Base-by-base conservation (phyloP, 345 rosid genomes). In the Arabis hirsuta region DNA sequence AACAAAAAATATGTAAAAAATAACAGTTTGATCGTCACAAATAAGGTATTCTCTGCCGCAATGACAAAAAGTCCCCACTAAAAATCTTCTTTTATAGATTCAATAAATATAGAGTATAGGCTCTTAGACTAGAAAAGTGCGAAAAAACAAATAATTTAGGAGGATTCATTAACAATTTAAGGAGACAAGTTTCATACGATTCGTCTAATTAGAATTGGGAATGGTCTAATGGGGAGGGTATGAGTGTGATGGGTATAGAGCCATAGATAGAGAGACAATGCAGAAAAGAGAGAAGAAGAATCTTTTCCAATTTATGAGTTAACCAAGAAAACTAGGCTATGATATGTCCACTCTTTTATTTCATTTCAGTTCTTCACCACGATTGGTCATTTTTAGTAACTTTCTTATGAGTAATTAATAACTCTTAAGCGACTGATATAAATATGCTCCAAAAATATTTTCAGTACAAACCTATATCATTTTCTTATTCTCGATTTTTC, bases 231-330 rank as follows among this genome's bases (percentile, higher is more conserved):
- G 44, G 9, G 9, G 47, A 74, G 55, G 67, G 67, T 31, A 27
- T 19, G 79, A 68, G 58, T 61, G 79, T 68, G 69, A 69, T 68
- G 64, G 73, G 48, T 58, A 53, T 68, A 75, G 69, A 68, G 55
- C 43, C 72, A 16, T 61, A 67, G 56, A 32, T 52, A 43, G 55
- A 58, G 61, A 31, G 39, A 74, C 67, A 22, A 73, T 58, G 62
- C 13, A 42, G 32, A 31, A 55, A 57, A 44, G 68, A 26, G 12
- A 42, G 10, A 67, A 58, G 12, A 2, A 29, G 61, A 32, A 57
- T 39, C 60, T 56, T 65, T 22, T 31, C 48, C 66, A 9, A 19
- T 73, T 50, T 44, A 73, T 57, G 41, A 57, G 54, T 10, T 57
- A 56, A 38, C 53, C 34, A 65, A 56, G 34, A 38, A 47, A 39